Conservation (phyloP, 2,329 filamentous ascomycete genomes). For the Byssoonygena ceratinophila region DNA sequence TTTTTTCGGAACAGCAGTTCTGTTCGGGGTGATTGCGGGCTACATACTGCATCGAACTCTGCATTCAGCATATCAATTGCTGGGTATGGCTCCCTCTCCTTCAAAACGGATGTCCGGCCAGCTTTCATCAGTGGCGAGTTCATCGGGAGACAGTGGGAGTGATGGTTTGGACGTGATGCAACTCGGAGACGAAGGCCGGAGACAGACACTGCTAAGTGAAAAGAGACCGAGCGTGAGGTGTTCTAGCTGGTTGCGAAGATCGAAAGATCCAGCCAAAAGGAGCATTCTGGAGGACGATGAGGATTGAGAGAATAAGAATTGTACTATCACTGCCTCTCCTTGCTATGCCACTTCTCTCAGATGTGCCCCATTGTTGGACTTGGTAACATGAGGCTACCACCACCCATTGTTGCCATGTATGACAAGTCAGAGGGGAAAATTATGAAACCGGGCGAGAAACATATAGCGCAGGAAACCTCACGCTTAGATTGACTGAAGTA, state of each 20-base stretch:
- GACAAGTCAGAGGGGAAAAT: no score
- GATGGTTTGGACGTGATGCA: background rate
- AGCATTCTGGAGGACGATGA: slow-evolving; percentile 5
- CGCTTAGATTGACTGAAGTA: no score
- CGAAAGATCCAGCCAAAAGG: background rate
- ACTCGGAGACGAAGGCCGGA: background rate
- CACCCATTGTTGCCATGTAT: no score
- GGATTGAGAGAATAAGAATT: no score
- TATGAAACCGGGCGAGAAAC: no score
- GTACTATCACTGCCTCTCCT: no score
- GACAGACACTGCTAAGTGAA: background rate
- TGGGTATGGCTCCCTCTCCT: background rate
- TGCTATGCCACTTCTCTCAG: no score
- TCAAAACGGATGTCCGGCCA: background rate
- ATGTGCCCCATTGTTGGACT: no score
- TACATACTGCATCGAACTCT: background rate
- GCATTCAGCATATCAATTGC: background rate
- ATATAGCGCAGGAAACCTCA: no score
- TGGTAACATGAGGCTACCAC: no score
- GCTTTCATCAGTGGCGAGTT: background rate
- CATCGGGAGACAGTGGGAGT: background rate
- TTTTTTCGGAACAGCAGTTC: slow-evolving; percentile 1
- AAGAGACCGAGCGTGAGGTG: background rate
- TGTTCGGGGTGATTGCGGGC: slow-evolving; percentile 1
- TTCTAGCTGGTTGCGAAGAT: background rate